phyloP scores from a whole-genome alignment of 768 basidiomycete species.

The Psilocybe tampanensis region DNA sequence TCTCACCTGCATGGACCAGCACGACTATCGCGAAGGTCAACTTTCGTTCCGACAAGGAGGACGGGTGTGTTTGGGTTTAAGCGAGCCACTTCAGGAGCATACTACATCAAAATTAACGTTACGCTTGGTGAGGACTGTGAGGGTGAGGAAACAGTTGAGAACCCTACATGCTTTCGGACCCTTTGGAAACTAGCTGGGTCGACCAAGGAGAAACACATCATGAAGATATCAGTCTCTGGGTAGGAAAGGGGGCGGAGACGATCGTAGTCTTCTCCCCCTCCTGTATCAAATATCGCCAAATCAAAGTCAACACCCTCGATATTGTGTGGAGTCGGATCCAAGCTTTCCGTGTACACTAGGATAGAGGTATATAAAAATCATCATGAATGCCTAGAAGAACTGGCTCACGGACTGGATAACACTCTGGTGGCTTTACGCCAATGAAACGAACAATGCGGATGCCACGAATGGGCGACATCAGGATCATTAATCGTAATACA shows the following conservation, averaged over 20 bases:
- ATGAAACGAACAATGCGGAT: too few species aligned
- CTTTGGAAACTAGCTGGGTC: constrained; percentile 3
- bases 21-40: neutral
- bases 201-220: constrained; percentile 6
- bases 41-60: neutral
- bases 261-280: constrained; percentile 2
- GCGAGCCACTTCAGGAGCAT: neutral
- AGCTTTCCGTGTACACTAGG: too few species aligned
- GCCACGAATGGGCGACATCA: too few species aligned
- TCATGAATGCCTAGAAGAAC: too few species aligned
- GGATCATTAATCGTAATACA: too few species aligned
- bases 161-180: neutral
- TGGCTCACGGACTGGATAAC: too few species aligned
- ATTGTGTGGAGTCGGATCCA: neutral
- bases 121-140: too few species aligned
- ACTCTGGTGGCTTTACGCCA: too few species aligned
- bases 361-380: too few species aligned
- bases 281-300: neutral
- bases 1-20: neutral
- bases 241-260: constrained; percentile 4
- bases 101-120: neutral
- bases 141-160: too few species aligned
- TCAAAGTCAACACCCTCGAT: neutral
- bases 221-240: constrained; percentile 5
- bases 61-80: neutral